phyloP scores from a whole-genome alignment of 257 asterid genomes.

The Jaltomata sinuosa region DNA sequence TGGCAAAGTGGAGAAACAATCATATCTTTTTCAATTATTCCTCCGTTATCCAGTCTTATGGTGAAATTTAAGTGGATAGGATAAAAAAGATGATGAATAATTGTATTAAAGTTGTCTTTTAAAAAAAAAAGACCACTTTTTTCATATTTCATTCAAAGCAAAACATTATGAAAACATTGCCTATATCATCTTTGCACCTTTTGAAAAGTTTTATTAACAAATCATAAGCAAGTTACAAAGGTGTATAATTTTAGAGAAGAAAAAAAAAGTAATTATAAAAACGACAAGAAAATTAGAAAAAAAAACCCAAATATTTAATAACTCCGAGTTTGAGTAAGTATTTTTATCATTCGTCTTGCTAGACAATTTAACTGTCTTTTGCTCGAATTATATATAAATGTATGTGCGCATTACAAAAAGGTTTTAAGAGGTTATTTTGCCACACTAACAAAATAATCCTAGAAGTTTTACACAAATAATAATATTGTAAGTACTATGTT shows the following conservation, averaged over 20 bases:
- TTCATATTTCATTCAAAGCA: not conserved
- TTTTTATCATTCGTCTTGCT: too few species aligned
- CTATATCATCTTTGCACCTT: not conserved
- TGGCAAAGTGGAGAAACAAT: not conserved
- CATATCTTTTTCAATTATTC: not conserved
- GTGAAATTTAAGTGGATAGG: not conserved
- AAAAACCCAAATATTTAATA: too few species aligned
- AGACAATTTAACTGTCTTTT: too few species aligned
- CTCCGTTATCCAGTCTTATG: not conserved
- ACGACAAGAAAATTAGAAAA: not conserved
- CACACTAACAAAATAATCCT: too few species aligned
- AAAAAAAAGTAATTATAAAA: not conserved
- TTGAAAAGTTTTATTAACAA: not conserved
- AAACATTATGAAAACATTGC: not conserved
- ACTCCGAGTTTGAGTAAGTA: too few species aligned
- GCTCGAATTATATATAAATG: too few species aligned
- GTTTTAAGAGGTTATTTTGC: too few species aligned
- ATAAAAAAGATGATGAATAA: conserved; percentile 1
- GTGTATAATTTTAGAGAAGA: not conserved
- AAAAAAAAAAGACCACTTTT: not conserved
- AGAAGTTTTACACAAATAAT: too few species aligned
- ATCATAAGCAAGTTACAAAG: not conserved
- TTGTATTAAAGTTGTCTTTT: not conserved
- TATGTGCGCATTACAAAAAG: too few species aligned
- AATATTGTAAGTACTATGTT: too few species aligned